These are phyloP conservation scores for Leishmania tarentolae DNA, from an alignment of 208 protist genomes.

Conservation along the genomic window DNA sequence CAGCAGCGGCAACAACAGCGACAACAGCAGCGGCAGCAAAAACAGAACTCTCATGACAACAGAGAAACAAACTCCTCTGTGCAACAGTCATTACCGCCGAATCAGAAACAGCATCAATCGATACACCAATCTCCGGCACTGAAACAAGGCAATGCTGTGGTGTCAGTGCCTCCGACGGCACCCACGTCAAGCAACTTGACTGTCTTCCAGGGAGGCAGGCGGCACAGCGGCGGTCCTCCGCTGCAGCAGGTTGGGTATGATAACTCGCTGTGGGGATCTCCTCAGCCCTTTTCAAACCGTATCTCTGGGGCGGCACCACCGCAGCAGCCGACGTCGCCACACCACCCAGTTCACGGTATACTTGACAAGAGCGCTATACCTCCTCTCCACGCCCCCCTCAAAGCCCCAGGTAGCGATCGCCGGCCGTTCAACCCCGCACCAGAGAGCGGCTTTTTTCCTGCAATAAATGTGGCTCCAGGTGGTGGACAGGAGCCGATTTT, in stretches of 20 bases:
- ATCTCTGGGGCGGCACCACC: not conserved
- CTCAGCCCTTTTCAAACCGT: not conserved
- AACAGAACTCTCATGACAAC: not conserved
- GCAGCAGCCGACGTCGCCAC: not conserved
- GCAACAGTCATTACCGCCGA: too few species aligned
- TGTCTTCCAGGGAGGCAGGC: not conserved
- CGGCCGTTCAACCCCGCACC: not conserved
- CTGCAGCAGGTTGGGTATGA: not conserved
- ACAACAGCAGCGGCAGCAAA: not conserved
- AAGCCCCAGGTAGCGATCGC: not conserved
- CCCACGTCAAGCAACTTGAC: not conserved
- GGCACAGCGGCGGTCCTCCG: not conserved
- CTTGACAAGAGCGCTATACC: not conserved
- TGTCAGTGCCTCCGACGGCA: not conserved
- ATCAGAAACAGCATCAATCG: not conserved
- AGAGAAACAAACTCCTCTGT: not conserved
- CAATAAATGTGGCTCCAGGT: not conserved
- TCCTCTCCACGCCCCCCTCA: not conserved
- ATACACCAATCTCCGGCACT: not conserved
- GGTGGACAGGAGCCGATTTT: not conserved
- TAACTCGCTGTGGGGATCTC: not conserved
- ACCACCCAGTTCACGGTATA: not conserved
- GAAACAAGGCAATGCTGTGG: not conserved
- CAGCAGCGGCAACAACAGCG: not conserved
- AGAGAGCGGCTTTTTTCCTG: not conserved